phyloP scores from a whole-genome alignment of 148 eudicot species.

The Dysphania ambrosioides region DNA sequence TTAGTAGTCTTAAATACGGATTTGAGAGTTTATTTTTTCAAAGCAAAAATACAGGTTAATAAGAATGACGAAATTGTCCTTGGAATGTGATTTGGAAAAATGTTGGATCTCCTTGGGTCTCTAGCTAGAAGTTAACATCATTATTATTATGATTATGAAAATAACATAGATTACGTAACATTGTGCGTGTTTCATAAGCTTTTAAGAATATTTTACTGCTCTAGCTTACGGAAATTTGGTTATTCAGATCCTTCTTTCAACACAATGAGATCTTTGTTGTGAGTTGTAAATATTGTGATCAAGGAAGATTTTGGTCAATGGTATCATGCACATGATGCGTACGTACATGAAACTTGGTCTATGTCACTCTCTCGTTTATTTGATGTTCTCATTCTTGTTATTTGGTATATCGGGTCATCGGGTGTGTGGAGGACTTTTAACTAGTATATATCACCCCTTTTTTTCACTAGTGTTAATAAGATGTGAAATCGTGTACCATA shows the following conservation, averaged over 20 bases:
- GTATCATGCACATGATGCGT: neutral
- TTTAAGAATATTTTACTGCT: neutral
- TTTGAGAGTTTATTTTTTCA: neutral
- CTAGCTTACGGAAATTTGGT: neutral
- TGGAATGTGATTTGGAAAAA: neutral
- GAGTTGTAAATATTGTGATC: slow-evolving; percentile 1
- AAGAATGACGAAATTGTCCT: neutral
- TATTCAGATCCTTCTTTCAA: neutral
- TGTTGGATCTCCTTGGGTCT: neutral
- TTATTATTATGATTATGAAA: slow-evolving; percentile 8
- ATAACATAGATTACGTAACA: slow-evolving; percentile 1
- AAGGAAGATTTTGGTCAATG: slow-evolving; percentile 7
- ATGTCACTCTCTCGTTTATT: neutral
- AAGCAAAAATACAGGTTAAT: neutral
- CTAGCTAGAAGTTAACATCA: slow-evolving; percentile 8
- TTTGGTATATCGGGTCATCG: neutral
- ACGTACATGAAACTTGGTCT: neutral
- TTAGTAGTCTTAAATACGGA: neutral
- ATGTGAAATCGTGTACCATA: no score
- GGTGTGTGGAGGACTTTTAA: no score
- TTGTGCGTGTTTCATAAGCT: slow-evolving; percentile 12
- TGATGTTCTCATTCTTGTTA: neutral
- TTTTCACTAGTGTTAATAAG: no score
- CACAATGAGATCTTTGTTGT: neutral
- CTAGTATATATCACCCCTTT: no score